These are phyloP conservation scores for Tubosaeta sp. DNA, from an alignment of 768 basidiomycete species.

Conservation along the genomic window DNA sequence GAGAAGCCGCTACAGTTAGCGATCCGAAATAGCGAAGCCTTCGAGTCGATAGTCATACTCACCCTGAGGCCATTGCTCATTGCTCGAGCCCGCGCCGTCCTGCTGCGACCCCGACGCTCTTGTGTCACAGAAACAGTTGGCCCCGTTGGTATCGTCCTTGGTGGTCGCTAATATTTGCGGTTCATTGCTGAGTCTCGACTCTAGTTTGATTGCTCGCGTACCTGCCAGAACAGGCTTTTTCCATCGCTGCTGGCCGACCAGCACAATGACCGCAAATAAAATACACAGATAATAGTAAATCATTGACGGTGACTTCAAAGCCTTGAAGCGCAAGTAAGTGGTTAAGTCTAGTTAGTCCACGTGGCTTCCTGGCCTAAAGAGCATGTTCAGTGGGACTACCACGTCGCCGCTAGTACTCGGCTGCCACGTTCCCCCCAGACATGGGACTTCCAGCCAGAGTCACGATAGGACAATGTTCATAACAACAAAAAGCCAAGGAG, in stretches of 20 bases:
- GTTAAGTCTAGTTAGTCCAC: background rate
- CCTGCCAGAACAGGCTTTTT: too few relatives aligned
- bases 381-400: too few relatives aligned
- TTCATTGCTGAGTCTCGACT: background rate
- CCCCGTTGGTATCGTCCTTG: background rate
- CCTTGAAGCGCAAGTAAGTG: background rate
- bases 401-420: too few relatives aligned
- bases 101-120: too few relatives aligned
- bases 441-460: too few relatives aligned
- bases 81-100: too few relatives aligned
- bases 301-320: background rate
- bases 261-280: background rate
- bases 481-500: too few relatives aligned
- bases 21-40: too few relatives aligned
- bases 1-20: background rate
- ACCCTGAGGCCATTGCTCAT: background rate
- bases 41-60: too few relatives aligned
- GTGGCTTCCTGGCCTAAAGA: too few relatives aligned
- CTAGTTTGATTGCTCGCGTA: background rate
- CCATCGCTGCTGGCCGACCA: background rate
- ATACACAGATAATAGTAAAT: background rate
- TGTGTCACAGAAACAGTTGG: background rate
- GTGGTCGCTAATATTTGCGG: background rate
- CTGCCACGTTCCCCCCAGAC: too few relatives aligned
- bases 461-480: too few relatives aligned